phyloP scores from a whole-genome alignment of 2,329 filamentous ascomycete species.

The Sporothrix sp. region DNA sequence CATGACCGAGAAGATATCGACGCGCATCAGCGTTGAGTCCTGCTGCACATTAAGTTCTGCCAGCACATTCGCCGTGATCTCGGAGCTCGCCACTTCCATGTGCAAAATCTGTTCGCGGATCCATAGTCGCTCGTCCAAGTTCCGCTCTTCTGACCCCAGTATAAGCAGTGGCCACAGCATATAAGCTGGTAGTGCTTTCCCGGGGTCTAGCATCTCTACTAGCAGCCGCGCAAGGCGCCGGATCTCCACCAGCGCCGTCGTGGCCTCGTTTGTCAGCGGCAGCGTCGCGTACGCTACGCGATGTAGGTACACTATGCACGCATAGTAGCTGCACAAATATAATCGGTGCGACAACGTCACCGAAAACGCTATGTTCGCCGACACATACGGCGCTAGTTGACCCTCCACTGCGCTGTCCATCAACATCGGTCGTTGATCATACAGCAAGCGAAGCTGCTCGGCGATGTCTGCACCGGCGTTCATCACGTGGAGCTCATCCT shows the following conservation, averaged over 20 bases:
- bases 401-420: constrained; percentile 48
- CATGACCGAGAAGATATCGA: constrained; percentile 38
- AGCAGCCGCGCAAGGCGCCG: constrained; percentile 38
- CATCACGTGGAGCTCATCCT: constrained; percentile 51
- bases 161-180: constrained; percentile 49
- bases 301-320: constrained; percentile 46
- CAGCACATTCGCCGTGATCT: constrained; percentile 36
- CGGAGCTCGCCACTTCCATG: constrained; percentile 38
- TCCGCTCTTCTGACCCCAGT: constrained; percentile 46
- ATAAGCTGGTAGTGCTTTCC: constrained; percentile 42
- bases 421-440: constrained; percentile 40
- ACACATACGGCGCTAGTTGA: constrained; percentile 38
- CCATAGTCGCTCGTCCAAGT: constrained; percentile 37
- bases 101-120: constrained; percentile 39
- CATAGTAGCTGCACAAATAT: constrained; percentile 47
- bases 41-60: constrained; percentile 37
- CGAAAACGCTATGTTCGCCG: constrained; percentile 37
- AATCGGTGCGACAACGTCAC: constrained; percentile 45
- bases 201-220: constrained; percentile 29
- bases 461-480: constrained; percentile 41
- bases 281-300: constrained; percentile 46
- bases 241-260: constrained; percentile 39
- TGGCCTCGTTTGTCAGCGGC: constrained; percentile 41
- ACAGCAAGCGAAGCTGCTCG: constrained; percentile 39
- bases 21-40: constrained; percentile 29